Evolutionary conservation across 768 basidiomycete species (phyloP).

Genomic region (Astraeus odoratus): DNA sequence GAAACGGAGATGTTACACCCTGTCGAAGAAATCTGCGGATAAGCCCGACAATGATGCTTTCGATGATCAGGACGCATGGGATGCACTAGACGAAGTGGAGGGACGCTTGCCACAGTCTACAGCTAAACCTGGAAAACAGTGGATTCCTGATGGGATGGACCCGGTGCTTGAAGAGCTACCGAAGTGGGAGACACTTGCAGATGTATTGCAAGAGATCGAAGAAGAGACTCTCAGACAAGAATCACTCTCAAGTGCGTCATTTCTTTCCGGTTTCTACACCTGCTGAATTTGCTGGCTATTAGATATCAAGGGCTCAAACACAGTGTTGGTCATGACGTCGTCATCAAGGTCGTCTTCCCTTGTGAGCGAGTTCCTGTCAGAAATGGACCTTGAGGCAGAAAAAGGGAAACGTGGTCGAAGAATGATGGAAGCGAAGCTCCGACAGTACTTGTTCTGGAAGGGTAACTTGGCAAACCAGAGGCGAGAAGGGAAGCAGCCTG

Average conservation of each 20-base stretch:
- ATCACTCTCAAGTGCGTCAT: constrained; percentile 22
- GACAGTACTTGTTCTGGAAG: constrained; percentile 80
- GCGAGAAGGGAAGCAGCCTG: constrained; percentile 8
- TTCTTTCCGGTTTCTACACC: neutral
- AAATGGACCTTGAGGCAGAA: constrained; percentile 48
- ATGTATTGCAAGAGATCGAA: constrained; percentile 88
- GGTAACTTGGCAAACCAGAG: constrained; percentile 32
- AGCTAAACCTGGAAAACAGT: constrained; percentile 24
- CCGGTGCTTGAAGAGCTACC: constrained; percentile 91
- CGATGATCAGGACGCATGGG: constrained; percentile 74
- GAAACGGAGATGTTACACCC: constrained; percentile 72
- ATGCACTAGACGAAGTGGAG: constrained; percentile 52
- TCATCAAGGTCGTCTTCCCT: constrained; percentile 69
- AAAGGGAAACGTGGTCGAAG: constrained; percentile 56
- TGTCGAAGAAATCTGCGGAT: constrained; percentile 27
- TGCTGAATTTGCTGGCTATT: neutral
- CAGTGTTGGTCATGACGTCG: constrained; percentile 82
- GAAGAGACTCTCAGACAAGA: constrained; percentile 69
- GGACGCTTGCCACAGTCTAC: constrained; percentile 5
- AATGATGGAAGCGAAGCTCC: constrained; percentile 77
- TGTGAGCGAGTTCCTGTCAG: constrained; percentile 72
- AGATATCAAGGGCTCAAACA: constrained; percentile 55
- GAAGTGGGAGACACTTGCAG: constrained; percentile 84
- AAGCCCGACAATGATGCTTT: constrained; percentile 32
- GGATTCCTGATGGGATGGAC: constrained; percentile 74